Base-by-base conservation (phyloP, 2,329 filamentous ascomycete genomes). In the Teratosphaeria zuluensis region DNA sequence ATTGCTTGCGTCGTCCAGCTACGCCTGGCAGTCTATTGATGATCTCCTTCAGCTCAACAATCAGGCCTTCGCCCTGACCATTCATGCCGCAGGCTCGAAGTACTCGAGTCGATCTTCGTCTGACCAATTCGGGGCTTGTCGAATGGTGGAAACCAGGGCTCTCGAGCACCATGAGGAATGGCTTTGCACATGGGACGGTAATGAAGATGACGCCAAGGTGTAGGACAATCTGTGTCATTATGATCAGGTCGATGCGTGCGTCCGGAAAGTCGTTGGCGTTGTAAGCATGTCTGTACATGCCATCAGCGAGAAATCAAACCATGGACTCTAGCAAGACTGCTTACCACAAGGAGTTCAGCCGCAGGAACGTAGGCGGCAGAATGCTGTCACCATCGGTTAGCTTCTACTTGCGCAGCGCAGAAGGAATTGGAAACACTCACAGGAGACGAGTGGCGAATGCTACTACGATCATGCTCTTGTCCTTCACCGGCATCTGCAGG, bases 101-200 rank as follows among this genome's bases (percentile, higher is more conserved):
- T 4, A 48, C 19, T 1, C 42, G 42, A 48, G 42, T 48, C 16
- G 42, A 48, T 5, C 42, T n/a, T 16, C 42, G 42, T 19, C 42
- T 19, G 42, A 48, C 42, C 19, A 48, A 5, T 48, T 48, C 42
- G 4, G 16, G 16, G 9, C 42, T 48, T 7, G 42, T 19, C 6
- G 53, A 4, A 30, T 30, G 19, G 30, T 16, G 56, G 5, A 60
- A 54, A 14, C 56, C 58, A 14, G 58, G 58, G 48, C 51, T 51
- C 12, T 63, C 56, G 56, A 63, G 55, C 30, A 58, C 55, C 14
- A 61, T 56, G 54, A 69, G 67, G 61, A 70, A 69, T 1, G 67
- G 65, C 54, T 68, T 71, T 55, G 64, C 64, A 58, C 67, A 70
- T 1, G 67, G 69, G 1, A 71, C 38, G 0, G 69, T 71, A 2